Base-by-base conservation (phyloP, 176 grass and related monocot species). In the Hyparrhenia diplandra region DNA sequence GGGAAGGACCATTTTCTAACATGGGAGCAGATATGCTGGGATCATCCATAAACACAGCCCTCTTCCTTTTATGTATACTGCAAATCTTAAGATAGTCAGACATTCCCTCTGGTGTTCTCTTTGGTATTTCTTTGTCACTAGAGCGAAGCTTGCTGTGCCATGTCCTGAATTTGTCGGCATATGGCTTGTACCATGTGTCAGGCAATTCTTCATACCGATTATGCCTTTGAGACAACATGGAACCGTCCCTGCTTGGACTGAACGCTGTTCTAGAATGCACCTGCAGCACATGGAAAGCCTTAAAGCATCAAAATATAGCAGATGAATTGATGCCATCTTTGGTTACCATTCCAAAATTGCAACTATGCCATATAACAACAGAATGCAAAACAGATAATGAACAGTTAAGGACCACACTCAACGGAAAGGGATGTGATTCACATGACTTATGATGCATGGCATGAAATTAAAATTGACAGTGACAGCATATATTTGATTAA, bases 31-130 rank as follows among this genome's bases (percentile, higher is more conserved):
- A 55, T 55, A 70, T 20, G 52, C 77, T 80, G 52, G 80, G 24
- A 91, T 80, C 77, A 76, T 85, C 84, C 64, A 85, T 75, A 89
- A 91, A 94, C 67, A 91, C 85, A 36, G 85, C 65, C 64, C 96
- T 90, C 85, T 93, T 99, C 64, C 90, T 92, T 89, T 99, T 95
- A 86, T 99, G 92, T 62, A 83, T 46, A 73, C 58, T 85, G 79
- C 84, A 88, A 83, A 90, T 69, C 85, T 90, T 99, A 59, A 95
- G 82, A 52, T 95, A 99, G 17, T 84, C 34, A 64, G 71, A 86
- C 96, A 99, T 99, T 80, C 92, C 92, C 63, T 99, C 96, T 64
- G 92, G 62, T 58, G 96, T 95, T 89, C 96, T 91, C 69, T 85
- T 99, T 58, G 87, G 88, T 61, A 90, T 80, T 74, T 99, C 96